Evolutionary conservation across 495 filamentous ascomycete genomes (phyloP), one percentile per base, ranked within the genome.

Genomic region (Penicillium argentinense): DNA sequence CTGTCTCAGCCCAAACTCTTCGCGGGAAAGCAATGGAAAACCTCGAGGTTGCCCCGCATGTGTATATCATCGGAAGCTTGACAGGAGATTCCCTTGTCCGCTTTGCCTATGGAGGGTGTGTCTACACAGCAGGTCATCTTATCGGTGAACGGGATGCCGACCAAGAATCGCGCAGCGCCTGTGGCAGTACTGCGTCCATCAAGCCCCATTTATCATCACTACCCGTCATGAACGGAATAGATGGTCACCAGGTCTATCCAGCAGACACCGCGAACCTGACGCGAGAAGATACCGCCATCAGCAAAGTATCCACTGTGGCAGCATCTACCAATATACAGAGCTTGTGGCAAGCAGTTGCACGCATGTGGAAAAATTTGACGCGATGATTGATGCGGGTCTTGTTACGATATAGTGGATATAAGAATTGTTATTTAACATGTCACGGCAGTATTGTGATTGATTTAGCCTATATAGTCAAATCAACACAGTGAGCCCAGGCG

Each of bases 21-120:
- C 74, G 83, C n/a, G 49, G 63, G 28, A 77, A 76, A 64, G 73
- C 76, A 0, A 65, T 79, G 22, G 65, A 69, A 14, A 73, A 76
- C 42, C 59, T 84, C 17, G 78, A 85, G 54, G 65, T 85, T 45
- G 71, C 78, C 0, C 71, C 62, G 2, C 63, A 71, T 17, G 63
- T 85, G n/a, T 84, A 80, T 55, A 75, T 79, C 29, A 77, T 83
- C 26, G 83, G 83, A 8, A 85, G 82, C 41, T 52, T 86, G 40
- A 81, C 81, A 0, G 83, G 83, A 1, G 83, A 86, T 54, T 83
- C 81, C 4, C 69, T 86, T 2, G 76, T 86, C 23, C 73, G 83
- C 2, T 85, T 83, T 53, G 78, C 81, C 1, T 78, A 82, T 19
- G 83, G 83, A 1, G 75, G 83, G 9, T 84, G 83, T 51, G 73